Conservation (phyloP, 2,329 filamentous ascomycete genomes). For the Peltaster fructicola region DNA sequence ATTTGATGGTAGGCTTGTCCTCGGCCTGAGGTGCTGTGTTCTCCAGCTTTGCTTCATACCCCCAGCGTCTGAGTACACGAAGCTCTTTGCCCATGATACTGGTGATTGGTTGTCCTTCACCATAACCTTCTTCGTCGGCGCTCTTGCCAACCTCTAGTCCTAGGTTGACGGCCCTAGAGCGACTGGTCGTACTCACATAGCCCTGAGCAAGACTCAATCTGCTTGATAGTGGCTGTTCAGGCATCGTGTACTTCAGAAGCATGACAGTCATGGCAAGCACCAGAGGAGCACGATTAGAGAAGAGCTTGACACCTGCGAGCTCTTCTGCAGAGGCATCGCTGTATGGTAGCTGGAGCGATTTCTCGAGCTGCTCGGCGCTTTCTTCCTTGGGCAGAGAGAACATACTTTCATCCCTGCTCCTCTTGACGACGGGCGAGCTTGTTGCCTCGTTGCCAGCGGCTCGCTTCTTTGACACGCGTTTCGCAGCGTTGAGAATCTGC, state of each 20-base stretch:
- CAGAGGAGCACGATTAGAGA: constrained; percentile 67
- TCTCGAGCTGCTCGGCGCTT: constrained; percentile 41
- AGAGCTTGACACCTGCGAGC: constrained; percentile 39
- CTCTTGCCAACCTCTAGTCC: constrained; percentile 49
- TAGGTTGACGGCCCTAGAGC: constrained; percentile 56
- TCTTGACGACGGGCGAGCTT: constrained; percentile 23
- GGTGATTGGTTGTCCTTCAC: constrained; percentile 56
- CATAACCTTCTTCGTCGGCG: constrained; percentile 55
- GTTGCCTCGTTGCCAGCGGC: constrained; percentile 19
- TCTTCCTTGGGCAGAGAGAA: constrained; percentile 13
- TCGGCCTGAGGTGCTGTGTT: constrained; percentile 3
- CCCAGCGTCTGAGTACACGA: constrained; percentile 58
- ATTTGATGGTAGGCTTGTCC: constrained; percentile 1
- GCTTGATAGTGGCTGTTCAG: constrained; percentile 70
- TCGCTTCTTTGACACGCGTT: constrained; percentile 39
- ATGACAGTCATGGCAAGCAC: constrained; percentile 65
- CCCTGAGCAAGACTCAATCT: constrained; percentile 68
- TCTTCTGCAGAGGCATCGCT: constrained; percentile 38
- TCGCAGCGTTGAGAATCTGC: constrained; percentile 39
- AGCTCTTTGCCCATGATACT: constrained; percentile 57
- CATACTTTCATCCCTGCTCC: constrained; percentile 12
- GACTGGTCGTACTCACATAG: constrained; percentile 65
- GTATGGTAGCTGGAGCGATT: constrained; percentile 40
- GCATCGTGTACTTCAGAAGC: constrained; percentile 63
- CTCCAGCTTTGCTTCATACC: constrained; percentile 33